A percentile compares a stretch with the other conserved stretches of the same genome.
Conservation (phyloP, 164 flowering plant species). For the Aristolochia californica region DNA sequence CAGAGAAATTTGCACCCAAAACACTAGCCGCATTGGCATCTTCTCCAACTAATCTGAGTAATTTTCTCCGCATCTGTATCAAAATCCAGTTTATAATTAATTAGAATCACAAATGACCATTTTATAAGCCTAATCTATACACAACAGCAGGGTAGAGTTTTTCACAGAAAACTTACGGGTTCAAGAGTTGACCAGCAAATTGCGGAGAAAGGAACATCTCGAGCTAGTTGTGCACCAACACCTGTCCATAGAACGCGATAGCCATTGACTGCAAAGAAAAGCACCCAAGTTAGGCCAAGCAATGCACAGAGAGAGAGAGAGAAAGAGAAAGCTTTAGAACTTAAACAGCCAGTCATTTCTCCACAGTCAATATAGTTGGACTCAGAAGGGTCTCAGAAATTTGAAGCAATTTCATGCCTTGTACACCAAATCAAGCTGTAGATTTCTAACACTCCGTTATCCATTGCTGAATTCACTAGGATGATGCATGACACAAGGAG, state of each 20-base stretch:
- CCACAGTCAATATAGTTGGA: too few relatives aligned
- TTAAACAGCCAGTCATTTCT: too few relatives aligned
- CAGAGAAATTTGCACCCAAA: constrained; percentile 77
- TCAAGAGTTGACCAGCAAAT: constrained; percentile 98
- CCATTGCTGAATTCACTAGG: too few relatives aligned
- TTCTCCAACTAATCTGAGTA: constrained; percentile 48
- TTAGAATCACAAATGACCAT: background rate
- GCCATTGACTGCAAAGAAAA: constrained; percentile 37
- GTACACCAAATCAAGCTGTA: too few relatives aligned
- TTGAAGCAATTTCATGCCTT: too few relatives aligned
- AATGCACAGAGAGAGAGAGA: too few relatives aligned
- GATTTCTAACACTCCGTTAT: too few relatives aligned
- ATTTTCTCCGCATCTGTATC: constrained; percentile 50
- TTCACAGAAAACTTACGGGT: constrained; percentile 46
- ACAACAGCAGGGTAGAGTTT: background rate
- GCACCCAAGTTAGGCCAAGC: too few relatives aligned
- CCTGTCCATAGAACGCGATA: constrained; percentile 89
- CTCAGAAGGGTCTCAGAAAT: too few relatives aligned
- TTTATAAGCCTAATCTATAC: too few relatives aligned
- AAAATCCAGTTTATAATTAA: background rate
- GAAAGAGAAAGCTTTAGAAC: too few relatives aligned
- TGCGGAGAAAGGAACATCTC: constrained; percentile 98
- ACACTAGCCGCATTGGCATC: constrained; percentile 46
- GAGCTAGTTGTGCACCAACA: constrained; percentile 93
- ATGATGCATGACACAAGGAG: background rate